Evolutionary conservation across 371 early-diverging fungal genomes (phyloP), one percentile per base, ranked within the genome.

Genomic region (Rhizopus microsporus): DNA sequence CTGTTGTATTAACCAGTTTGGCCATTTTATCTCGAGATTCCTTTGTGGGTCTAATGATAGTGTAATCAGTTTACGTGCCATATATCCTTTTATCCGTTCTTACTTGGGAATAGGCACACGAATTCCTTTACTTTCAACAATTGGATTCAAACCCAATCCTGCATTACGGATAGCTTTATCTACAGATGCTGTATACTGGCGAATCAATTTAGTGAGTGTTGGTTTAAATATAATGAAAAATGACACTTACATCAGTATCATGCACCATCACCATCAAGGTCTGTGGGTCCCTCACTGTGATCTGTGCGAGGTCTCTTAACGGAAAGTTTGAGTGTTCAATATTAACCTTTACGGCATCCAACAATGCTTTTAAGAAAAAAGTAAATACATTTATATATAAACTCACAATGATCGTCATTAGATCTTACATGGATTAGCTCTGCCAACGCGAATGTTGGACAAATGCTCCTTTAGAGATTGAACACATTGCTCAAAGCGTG

Each of bases 71-170:
- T 50, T 17, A 33, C 12, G 7, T 42, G 8, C 47, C 40, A 31
- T 43, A 35, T 23, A 42, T 34, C 39, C 15, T 43, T 42, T 31
- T 15, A 5, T 47, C 31, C 12, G 32, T 16, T 55, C 75, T 72
- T 85, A 88, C 90, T 88, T 92, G 62, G 95, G 97, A 47, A 96
- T 86, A 5, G 94, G 93, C 0, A 95, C 92, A 44, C 84, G 76
- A 51, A 95, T 69, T 17, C 82, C 70, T 51, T 87, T 87, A 48
- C 82, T 85, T 32, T 91, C 89, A 16, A 79, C 71, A 43, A 86
- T 77, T 32, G 97, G 95, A 64, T 92, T 93, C 43, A 94, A 71
- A 47, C 91, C 91, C 38, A 95, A 78, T 30, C 85, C 87, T 13
- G 95, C 86, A 45, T 80, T 82, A 52, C 92, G 88, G 59, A 96